These are phyloP conservation scores for Fusarium acutatum DNA, from an alignment of 2,329 filamentous ascomycete species.

Conservation along the genomic window DNA sequence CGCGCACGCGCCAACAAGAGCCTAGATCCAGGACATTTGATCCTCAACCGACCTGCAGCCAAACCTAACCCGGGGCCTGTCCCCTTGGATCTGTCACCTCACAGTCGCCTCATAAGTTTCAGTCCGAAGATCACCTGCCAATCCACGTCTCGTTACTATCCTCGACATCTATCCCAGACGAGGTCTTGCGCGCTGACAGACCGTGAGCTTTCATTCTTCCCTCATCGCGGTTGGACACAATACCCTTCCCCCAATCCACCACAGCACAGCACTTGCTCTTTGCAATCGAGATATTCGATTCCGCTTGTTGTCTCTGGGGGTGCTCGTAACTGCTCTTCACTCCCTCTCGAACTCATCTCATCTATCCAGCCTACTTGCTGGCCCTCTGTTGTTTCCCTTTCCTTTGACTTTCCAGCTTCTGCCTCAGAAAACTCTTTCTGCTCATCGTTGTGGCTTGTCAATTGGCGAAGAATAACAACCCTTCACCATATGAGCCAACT, in stretches of 20 bases:
- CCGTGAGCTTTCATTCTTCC: slow-evolving; percentile 17
- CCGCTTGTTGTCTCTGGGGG: slow-evolving; percentile 20
- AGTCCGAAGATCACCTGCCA: slow-evolving; percentile 36
- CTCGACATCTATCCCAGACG: slow-evolving; percentile 26
- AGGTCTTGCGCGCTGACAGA: slow-evolving; percentile 30
- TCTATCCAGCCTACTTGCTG: slow-evolving; percentile 4
- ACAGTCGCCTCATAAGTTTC: slow-evolving; percentile 39
- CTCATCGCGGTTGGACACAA: slow-evolving; percentile 31
- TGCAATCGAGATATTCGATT: slow-evolving; percentile 42
- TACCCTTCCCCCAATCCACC: slow-evolving; percentile 22
- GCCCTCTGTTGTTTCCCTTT: slow-evolving; percentile 9
- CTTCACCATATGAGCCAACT: slow-evolving; percentile 18
- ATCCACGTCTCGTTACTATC: slow-evolving; percentile 19
- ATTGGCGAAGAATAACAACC: slow-evolving; percentile 13
- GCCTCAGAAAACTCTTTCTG: slow-evolving; percentile 15
- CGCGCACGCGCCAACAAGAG: slow-evolving; percentile 30
- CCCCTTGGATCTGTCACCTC: slow-evolving; percentile 34
- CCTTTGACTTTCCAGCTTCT: slow-evolving; percentile 1
- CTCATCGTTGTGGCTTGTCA: slow-evolving; percentile 27
- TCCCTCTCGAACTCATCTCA: slow-evolving; percentile 21
- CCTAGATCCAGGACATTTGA: slow-evolving; percentile 38
- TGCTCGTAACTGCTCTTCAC: slow-evolving; percentile 27
- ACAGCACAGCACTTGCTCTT: slow-evolving; percentile 21
- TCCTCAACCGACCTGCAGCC: slow-evolving; percentile 32
- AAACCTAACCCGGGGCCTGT: slow-evolving; percentile 21